Evolutionary conservation across 1,284 basidiomycete species (phyloP).

Genomic region (Cyathus olla): DNA sequence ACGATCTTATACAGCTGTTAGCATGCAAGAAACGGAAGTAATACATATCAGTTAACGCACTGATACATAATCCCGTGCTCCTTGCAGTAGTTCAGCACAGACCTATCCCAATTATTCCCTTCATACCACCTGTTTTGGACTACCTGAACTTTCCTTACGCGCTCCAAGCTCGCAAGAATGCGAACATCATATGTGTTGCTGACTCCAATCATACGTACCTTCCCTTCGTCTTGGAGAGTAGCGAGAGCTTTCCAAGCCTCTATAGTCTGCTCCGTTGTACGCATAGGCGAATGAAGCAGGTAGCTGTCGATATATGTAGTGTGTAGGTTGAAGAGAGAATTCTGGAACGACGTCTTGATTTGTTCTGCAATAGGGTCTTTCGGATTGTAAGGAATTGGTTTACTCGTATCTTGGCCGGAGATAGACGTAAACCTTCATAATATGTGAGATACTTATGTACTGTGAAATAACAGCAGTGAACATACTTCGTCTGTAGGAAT

Average conservation of each 20-base stretch:
- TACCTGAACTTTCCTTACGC: conserved; percentile 69
- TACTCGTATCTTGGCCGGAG: conserved; percentile 73
- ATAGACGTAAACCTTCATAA: conserved; percentile 84
- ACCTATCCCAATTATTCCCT: conserved; percentile 80
- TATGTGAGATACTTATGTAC: too few relatives aligned
- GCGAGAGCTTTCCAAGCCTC: conserved; percentile 76
- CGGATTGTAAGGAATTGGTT: conserved; percentile 81
- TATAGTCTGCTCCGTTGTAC: conserved; percentile 66
- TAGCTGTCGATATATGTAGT: conserved; percentile 81
- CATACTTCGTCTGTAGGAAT: conserved; percentile 83
- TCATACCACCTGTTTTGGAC: conserved; percentile 90
- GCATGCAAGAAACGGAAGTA: neutral
- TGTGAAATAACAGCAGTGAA: too few relatives aligned
- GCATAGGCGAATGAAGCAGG: conserved; percentile 81
- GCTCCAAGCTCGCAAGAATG: conserved; percentile 62
- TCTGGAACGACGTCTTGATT: conserved; percentile 70
- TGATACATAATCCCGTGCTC: conserved; percentile 77
- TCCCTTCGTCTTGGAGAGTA: conserved; percentile 69
- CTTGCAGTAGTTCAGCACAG: conserved; percentile 66
- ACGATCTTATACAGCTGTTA: conserved; percentile 64
- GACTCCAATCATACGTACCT: conserved; percentile 74
- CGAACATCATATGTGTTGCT: conserved; percentile 81
- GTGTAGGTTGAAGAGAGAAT: conserved; percentile 73
- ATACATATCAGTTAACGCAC: conserved; percentile 56
- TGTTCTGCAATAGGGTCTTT: conserved; percentile 66